A percentile compares a stretch with the other conserved stretches of the same genome.
Conservation (phyloP, 2,329 filamentous ascomycete species). For the Simplicillium aogashimaense region DNA sequence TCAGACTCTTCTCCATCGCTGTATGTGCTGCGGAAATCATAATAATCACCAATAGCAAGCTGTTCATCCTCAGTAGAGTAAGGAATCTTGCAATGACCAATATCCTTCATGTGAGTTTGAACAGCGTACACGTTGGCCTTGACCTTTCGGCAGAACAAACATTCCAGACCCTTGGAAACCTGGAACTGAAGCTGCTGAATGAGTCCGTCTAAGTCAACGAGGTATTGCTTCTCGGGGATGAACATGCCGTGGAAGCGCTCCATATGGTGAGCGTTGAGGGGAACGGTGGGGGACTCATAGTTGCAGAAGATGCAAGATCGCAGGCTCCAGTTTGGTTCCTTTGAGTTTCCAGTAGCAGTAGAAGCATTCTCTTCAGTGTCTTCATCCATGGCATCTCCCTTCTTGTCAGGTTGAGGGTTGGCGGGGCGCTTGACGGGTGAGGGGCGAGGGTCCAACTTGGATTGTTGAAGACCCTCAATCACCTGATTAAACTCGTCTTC, state of each 20-base stretch:
- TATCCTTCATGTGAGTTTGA: constrained; percentile 96
- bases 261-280: constrained; percentile 83
- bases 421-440: constrained; percentile 46
- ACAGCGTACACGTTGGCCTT: constrained; percentile 70
- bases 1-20: constrained; percentile 66
- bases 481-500: constrained; percentile 71
- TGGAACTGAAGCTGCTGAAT: constrained; percentile 70
- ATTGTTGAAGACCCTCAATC: constrained; percentile 64
- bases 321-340: constrained; percentile 31
- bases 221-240: constrained; percentile 77
- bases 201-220: constrained; percentile 75
- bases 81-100: constrained; percentile 92
- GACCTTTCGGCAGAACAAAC: constrained; percentile 77
- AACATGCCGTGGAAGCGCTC: constrained; percentile 90
- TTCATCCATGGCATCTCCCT: constrained; percentile 31
- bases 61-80: constrained; percentile 84
- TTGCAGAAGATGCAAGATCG: constrained; percentile 84
- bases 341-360: constrained; percentile 15
- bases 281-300: constrained; percentile 63
- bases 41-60: constrained; percentile 89
- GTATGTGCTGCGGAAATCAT: constrained; percentile 94
- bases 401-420: constrained; percentile 36
- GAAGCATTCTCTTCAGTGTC: constrained; percentile 29
- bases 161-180: constrained; percentile 72
- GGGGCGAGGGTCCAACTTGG: constrained; percentile 46